A percentile compares a stretch with the other conserved stretches of the same genome.
phyloP scores from a whole-genome alignment of 805 yeast genomes.

The Torulaspora delbrueckii region DNA sequence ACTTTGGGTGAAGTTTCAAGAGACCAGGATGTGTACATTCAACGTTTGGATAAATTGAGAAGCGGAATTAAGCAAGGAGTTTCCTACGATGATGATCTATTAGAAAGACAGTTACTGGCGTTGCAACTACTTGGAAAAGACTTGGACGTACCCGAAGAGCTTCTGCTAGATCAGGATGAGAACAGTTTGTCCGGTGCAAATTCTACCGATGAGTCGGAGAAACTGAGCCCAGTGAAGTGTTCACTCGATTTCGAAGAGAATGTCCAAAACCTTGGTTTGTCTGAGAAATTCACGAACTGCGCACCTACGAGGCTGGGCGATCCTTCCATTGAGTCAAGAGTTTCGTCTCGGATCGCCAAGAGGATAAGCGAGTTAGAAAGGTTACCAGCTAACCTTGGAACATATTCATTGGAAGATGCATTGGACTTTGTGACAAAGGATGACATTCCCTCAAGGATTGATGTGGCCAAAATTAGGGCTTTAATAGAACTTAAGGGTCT shows the following conservation, averaged over 20 bases:
- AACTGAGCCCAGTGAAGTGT: constrained; percentile 24
- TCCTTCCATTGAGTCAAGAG: constrained; percentile 46
- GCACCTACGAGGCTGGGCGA: constrained; percentile 43
- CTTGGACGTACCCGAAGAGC: constrained; percentile 53
- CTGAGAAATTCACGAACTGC: constrained; percentile 26
- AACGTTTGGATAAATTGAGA: constrained; percentile 32
- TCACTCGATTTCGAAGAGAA: constrained; percentile 32
- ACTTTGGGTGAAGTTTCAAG: constrained; percentile 39
- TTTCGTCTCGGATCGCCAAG: constrained; percentile 49
- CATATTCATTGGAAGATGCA: constrained; percentile 43
- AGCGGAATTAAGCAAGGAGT: constrained; percentile 21
- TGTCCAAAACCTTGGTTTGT: constrained; percentile 30
- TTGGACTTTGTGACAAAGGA: constrained; percentile 42
- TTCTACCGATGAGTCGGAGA: neutral
- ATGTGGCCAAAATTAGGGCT: constrained; percentile 58
- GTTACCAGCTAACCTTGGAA: constrained; percentile 66
- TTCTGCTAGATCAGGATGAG: constrained; percentile 35
- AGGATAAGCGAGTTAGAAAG: constrained; percentile 59
- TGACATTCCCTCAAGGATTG: constrained; percentile 44
- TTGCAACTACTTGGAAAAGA: constrained; percentile 63
- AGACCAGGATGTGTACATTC: constrained; percentile 38
- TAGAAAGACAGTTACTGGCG: constrained; percentile 57
- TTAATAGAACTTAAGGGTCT: constrained; percentile 66
- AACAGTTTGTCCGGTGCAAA: neutral
- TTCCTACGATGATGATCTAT: constrained; percentile 42